phyloP scores from a whole-genome alignment of 1,139 yeast species.

The Candida sp. region DNA sequence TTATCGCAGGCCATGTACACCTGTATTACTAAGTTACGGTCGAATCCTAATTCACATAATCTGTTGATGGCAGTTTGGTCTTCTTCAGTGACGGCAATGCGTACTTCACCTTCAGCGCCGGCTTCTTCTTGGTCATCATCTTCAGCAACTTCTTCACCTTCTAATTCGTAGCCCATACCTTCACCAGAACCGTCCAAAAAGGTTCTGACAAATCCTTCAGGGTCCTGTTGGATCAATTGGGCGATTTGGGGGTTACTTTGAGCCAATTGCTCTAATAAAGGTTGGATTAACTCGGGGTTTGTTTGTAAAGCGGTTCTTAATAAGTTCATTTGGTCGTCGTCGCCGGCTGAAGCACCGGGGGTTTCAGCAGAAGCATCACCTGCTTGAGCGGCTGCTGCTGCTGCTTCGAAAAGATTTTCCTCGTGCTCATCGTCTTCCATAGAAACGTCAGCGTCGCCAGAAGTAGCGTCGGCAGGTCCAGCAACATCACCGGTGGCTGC shows the following conservation, averaged over 20 bases:
- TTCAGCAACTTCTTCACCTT: conserved; percentile 30
- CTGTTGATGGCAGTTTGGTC: conserved; percentile 88
- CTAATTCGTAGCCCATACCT: conserved; percentile 40
- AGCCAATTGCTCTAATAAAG: conserved; percentile 78
- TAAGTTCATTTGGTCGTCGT: conserved; percentile 56
- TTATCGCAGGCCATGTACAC: conserved; percentile 98
- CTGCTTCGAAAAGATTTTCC: conserved; percentile 64
- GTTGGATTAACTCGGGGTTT: conserved; percentile 88
- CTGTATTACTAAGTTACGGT: conserved; percentile 81
- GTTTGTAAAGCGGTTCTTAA: conserved; percentile 78
- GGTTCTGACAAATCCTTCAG: conserved; percentile 79
- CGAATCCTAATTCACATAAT: conserved; percentile 90
- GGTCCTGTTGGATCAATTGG: conserved; percentile 76
- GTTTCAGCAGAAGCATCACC: conserved; percentile 27
- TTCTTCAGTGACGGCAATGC: conserved; percentile 68
- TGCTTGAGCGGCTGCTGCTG: conserved; percentile 57
- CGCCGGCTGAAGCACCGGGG: conserved; percentile 27
- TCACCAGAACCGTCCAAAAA: conserved; percentile 60
- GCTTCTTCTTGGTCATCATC: conserved; percentile 13
- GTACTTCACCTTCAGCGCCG: conserved; percentile 31
- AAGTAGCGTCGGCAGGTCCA: conserved; percentile 18
- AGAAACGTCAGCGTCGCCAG: conserved; percentile 19
- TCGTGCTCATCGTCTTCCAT: conserved; percentile 20
- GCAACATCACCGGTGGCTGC: conserved; percentile 15
- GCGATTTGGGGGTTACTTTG: conserved; percentile 87